Evolutionary conservation across 192 early-diverging fungal genomes (phyloP).

Genomic region (Gonapodya prolifera): DNA sequence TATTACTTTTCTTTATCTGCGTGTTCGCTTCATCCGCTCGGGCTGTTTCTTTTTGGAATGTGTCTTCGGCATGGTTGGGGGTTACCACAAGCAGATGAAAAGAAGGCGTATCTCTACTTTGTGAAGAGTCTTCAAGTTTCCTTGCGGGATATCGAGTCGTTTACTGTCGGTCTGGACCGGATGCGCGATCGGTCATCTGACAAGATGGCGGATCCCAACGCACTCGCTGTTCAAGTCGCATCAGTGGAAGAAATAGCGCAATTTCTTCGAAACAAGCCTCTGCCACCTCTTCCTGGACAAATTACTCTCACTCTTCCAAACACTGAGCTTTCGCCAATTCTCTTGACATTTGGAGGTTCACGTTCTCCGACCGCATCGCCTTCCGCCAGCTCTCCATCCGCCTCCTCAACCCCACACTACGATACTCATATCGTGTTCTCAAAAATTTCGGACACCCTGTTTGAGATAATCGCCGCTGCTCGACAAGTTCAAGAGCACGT

Average conservation of each 20-base stretch:
- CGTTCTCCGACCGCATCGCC: background rate
- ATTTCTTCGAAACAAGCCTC: background rate
- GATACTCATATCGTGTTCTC: background rate
- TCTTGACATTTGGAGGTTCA: background rate
- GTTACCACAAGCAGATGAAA: background rate
- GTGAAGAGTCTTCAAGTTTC: background rate
- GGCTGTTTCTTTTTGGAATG: background rate
- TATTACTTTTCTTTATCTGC: background rate
- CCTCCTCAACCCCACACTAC: background rate
- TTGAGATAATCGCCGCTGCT: background rate
- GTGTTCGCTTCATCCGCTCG: background rate
- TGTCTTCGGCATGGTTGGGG: background rate
- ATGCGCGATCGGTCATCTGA: background rate
- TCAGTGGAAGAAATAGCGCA: background rate
- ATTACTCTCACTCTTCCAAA: background rate
- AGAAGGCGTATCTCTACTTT: background rate
- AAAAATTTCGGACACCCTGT: background rate
- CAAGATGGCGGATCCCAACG: background rate
- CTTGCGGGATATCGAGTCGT: background rate
- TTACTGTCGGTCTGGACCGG: background rate
- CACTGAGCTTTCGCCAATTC: background rate
- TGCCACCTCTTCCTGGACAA: background rate
- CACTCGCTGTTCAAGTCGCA: background rate
- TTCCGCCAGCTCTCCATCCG: background rate
- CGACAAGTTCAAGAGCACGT: background rate